phyloP scores from a whole-genome alignment of 1,284 basidiomycete species.

The Taiwanofungus camphoratus region DNA sequence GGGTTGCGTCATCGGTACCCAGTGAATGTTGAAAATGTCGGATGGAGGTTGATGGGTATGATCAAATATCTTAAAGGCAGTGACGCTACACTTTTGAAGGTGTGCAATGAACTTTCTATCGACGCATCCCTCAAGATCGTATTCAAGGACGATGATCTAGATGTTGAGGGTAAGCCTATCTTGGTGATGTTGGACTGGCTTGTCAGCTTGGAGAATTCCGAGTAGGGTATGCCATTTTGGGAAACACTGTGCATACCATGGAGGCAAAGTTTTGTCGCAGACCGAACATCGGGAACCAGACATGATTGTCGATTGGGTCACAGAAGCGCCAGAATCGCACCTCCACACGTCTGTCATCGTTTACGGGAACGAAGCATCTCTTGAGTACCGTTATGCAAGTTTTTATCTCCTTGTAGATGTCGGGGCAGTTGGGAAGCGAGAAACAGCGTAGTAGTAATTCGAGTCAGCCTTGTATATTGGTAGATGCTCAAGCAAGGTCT shows the following conservation, averaged over 20 bases:
- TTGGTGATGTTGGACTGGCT: constrained; percentile 5
- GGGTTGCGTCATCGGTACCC: constrained; percentile 32
- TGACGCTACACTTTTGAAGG: constrained; percentile 11
- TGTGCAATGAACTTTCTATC: constrained; percentile 6
- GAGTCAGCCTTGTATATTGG: too few relatives aligned
- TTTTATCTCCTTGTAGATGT: constrained; percentile 16
- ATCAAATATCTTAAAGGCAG: constrained; percentile 21
- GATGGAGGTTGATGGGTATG: neutral
- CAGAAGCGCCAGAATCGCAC: neutral
- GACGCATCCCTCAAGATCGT: constrained; percentile 12
- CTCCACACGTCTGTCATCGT: constrained; percentile 10
- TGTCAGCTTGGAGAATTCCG: neutral
- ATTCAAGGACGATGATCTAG: constrained; percentile 5
- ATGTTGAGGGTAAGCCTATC: neutral
- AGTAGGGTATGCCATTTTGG: neutral
- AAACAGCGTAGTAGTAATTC: neutral
- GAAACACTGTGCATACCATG: neutral
- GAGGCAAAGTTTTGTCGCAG: neutral
- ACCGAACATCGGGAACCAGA: neutral
- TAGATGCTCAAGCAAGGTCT: too few relatives aligned
- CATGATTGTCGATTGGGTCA: constrained; percentile 15
- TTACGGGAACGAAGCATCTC: constrained; percentile 16
- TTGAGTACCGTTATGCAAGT: constrained; percentile 14
- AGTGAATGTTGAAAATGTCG: neutral
- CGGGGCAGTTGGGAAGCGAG: constrained; percentile 2